Evolutionary conservation across 2,329 filamentous ascomycete species (phyloP).

Genomic region (Botrytis fabae): DNA sequence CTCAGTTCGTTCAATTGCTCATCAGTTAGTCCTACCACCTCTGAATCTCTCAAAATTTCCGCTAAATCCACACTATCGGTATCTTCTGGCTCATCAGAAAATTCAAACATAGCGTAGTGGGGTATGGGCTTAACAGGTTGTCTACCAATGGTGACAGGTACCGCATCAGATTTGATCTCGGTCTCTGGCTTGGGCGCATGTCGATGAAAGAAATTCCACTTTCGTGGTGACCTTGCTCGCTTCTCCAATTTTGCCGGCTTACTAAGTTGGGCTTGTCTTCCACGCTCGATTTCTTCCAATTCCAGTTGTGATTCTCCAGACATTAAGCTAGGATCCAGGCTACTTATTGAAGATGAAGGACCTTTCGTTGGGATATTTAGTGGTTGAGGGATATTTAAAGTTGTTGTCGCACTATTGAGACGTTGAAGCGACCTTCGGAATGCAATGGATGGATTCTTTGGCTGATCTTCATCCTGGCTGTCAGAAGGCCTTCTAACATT

Average conservation of each 20-base stretch:
- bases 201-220: constrained; percentile 64
- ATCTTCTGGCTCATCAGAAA: constrained; percentile 48
- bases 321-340: constrained; percentile 56
- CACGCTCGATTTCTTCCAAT: constrained; percentile 44
- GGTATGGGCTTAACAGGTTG: constrained; percentile 50
- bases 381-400: constrained; percentile 54
- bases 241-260: constrained; percentile 57
- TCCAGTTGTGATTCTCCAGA: constrained; percentile 54
- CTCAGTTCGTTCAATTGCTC: constrained; percentile 38
- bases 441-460: constrained; percentile 54
- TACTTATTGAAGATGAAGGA: constrained; percentile 53
- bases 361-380: constrained; percentile 48
- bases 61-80: constrained; percentile 43
- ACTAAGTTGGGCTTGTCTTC: constrained; percentile 28
- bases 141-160: constrained; percentile 50
- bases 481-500: constrained; percentile 48
- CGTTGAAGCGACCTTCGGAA: constrained; percentile 57
- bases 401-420: constrained; percentile 48
- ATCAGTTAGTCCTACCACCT: constrained; percentile 36
- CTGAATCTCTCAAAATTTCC: constrained; percentile 53
- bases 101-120: constrained; percentile 64
- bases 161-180: constrained; percentile 44
- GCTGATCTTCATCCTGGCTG: constrained; percentile 56
- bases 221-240: constrained; percentile 53
- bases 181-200: constrained; percentile 47